Evolutionary conservation across 768 basidiomycete genomes (phyloP), one percentile per base, ranked within the genome.

Genomic region (Ramaria sp.): DNA sequence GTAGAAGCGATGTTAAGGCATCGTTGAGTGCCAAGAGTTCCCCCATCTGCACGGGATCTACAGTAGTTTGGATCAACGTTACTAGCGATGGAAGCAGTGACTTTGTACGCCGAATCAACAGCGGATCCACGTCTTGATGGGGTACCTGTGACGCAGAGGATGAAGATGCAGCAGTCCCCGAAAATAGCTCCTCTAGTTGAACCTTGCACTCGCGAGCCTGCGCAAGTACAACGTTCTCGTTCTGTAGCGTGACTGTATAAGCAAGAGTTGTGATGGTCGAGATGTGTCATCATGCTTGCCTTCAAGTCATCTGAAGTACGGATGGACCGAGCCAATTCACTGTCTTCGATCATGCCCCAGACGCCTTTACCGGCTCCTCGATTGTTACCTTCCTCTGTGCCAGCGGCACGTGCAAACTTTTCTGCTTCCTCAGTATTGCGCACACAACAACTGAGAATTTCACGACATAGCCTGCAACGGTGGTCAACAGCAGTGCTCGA

Each of bases 341-440:
- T 90, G 60, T 88, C 86, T 68, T 91, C 87, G 54, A 91, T 87
- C 80, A 91, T 79, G 0, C 79, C 80, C 89, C 89, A 91, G 12
- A 91, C 78, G 1, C 86, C 86, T 63, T 81, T 89, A 7, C 70
- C 73, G 45, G 68, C 30, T 3, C 80, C 82, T n/a, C 80, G 75
- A 4, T 80, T 80, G 58, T 76, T 78, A 7, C 61, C 62, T 15
- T 64, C 62, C 22, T 60, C 62, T 11, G 66, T 65, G 12, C 63
- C 64, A 5, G 60, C 63, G 3, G 63, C 63, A 22, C 6, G 64
- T 1, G 68, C 60, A 7, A 60, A 64, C 52, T 63, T 67, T 63
- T 86, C 86, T 0, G 87, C 94, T 56, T 86, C 83, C 67, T 97
- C 94, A 0, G 95, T 98, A 62, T 99, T 98, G 57, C 94, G 75